These are phyloP conservation scores for Candida gigantensis DNA, from an alignment of 1,139 yeast species.

Conservation along the genomic window DNA sequence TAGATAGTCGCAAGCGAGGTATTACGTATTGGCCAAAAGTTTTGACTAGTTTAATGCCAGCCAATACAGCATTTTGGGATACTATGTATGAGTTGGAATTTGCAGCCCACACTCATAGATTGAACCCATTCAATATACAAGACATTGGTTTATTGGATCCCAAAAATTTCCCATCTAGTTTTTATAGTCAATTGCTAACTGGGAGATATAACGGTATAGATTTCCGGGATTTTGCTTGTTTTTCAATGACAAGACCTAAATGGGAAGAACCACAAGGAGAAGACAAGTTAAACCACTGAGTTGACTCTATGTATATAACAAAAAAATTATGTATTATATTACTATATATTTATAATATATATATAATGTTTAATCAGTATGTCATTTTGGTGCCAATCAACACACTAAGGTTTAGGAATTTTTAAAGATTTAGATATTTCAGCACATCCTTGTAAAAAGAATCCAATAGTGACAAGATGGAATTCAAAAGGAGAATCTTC, in stretches of 20 bases:
- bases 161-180: slow-evolving; percentile 28
- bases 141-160: slow-evolving; percentile 47
- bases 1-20: slow-evolving; percentile 3
- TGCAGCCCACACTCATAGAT: slow-evolving; percentile 32
- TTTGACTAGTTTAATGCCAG: slow-evolving; percentile 24
- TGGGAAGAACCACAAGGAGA: slow-evolving; percentile 12
- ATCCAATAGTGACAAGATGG: slow-evolving; percentile 68
- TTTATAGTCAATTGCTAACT: slow-evolving; percentile 25
- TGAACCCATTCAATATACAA: slow-evolving; percentile 23
- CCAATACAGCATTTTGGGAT: slow-evolving; percentile 45
- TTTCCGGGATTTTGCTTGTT: slow-evolving; percentile 24
- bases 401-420: slow-evolving; percentile 75
- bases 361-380: background rate
- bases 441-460: slow-evolving; percentile 81
- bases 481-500: slow-evolving; percentile 62
- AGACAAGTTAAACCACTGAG: background rate
- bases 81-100: slow-evolving; percentile 32
- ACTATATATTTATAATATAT: too few relatives aligned
- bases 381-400: too few relatives aligned
- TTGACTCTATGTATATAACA: background rate
- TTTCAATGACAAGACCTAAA: slow-evolving; percentile 20
- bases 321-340: too few relatives aligned
- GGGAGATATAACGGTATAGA: slow-evolving; percentile 28
- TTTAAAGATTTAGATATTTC: slow-evolving; percentile 89
- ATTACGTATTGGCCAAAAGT: slow-evolving; percentile 10